Percentiles rank a stretch among this genome's conserved stretches.
phyloP scores from a whole-genome alignment of 1,284 basidiomycete genomes.

The Puccinia triticina region DNA sequence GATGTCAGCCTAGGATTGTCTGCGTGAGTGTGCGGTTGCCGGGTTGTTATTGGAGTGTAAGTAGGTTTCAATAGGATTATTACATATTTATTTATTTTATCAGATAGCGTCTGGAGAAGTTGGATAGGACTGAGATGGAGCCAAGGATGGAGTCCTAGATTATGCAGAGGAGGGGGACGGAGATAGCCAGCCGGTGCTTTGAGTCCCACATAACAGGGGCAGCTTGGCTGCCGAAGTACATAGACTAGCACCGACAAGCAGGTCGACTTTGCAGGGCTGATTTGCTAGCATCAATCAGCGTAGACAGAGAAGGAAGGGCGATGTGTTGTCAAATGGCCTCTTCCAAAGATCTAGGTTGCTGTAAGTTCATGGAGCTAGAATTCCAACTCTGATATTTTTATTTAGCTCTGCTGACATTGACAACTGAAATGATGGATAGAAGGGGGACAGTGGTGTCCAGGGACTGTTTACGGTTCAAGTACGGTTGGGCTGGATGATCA shows the following conservation, averaged over 20 bases:
- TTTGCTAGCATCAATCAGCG: slow-evolving; percentile 18
- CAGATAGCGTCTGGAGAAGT: slow-evolving; percentile 5
- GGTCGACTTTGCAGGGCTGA: slow-evolving; percentile 17
- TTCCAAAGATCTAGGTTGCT: slow-evolving; percentile 24
- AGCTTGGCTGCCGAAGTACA: slow-evolving; percentile 22
- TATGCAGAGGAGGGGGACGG: slow-evolving; percentile 30
- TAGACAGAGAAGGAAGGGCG: neutral
- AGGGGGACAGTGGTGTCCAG: neutral
- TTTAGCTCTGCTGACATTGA: slow-evolving; percentile 25
- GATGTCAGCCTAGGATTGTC: slow-evolving; percentile 13
- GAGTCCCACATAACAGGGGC: slow-evolving; percentile 34
- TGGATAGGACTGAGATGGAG: slow-evolving; percentile 18
- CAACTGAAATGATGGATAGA: slow-evolving; percentile 10
- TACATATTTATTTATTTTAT: slow-evolving; percentile 11
- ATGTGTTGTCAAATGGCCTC: neutral
- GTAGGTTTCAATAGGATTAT: neutral
- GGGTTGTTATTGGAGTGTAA: neutral
- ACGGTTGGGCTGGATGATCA: neutral
- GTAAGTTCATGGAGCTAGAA: slow-evolving; percentile 30
- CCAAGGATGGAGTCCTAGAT: slow-evolving; percentile 25
- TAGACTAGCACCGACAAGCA: slow-evolving; percentile 13
- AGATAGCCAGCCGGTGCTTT: slow-evolving; percentile 35
- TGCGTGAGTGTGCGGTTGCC: slow-evolving; percentile 7
- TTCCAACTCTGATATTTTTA: slow-evolving; percentile 24
- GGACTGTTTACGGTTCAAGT: slow-evolving; percentile 17